Conservation (phyloP, 2,329 filamentous ascomycete genomes). For the Aureobasidium zeae region DNA sequence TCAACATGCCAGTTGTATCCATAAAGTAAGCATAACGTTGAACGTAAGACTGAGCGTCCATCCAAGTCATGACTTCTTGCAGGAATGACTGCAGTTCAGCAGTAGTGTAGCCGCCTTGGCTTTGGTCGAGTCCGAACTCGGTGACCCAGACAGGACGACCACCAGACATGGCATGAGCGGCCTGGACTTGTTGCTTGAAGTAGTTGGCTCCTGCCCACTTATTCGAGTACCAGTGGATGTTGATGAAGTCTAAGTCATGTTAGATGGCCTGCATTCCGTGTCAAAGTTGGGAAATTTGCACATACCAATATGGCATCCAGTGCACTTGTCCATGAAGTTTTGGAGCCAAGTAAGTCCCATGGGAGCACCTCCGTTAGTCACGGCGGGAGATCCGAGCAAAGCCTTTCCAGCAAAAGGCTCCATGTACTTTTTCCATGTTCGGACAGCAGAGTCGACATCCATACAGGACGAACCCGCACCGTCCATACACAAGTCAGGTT, state of each 20-base stretch:
- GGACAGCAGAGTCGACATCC: conserved; percentile 40
- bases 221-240: conserved; percentile 51
- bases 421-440: conserved; percentile 43
- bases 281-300: no score
- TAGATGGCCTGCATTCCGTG: no score
- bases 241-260: conserved; percentile 56
- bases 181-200: conserved; percentile 37
- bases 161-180: conserved; percentile 16
- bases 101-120: conserved; percentile 24
- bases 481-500: conserved; percentile 46
- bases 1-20: conserved; percentile 24
- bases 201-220: conserved; percentile 24
- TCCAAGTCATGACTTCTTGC: conserved; percentile 33
- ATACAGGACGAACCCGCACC: conserved; percentile 47
- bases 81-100: conserved; percentile 40
- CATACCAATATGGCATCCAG: conserved; percentile 42
- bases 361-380: conserved; percentile 47
- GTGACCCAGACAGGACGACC: conserved; percentile 37
- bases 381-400: conserved; percentile 46
- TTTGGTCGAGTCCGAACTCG: conserved; percentile 48
- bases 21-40: conserved; percentile 31
- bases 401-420: conserved; percentile 43
- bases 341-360: conserved; percentile 46
- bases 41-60: conserved; percentile 31
- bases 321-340: conserved; percentile 44